Percentiles rank a stretch among this genome's conserved stretches.
These are phyloP conservation scores for Verticillium albo-atrum DNA, from an alignment of 2,329 filamentous ascomycete genomes.

Conservation along the genomic window DNA sequence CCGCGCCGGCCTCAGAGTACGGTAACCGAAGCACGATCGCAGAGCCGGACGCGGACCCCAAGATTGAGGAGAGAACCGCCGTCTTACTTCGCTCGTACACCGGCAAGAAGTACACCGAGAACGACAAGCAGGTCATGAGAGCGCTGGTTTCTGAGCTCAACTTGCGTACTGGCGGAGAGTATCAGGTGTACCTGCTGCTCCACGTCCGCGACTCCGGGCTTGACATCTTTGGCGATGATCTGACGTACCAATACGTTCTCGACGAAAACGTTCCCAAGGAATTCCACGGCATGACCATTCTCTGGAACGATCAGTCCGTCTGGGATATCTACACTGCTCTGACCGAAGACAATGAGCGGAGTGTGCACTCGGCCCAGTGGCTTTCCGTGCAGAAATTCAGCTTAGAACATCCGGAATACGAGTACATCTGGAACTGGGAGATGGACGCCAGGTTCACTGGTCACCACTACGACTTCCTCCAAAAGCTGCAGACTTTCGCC, in stretches of 20 bases:
- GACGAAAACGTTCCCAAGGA: conserved; percentile 62
- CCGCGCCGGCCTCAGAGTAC: neutral
- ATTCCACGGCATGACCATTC: conserved; percentile 64
- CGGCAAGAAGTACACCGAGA: conserved; percentile 70
- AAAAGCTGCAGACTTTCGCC: conserved; percentile 59
- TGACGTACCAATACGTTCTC: conserved; percentile 56
- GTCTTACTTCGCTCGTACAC: conserved; percentile 73
- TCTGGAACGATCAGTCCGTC: conserved; percentile 74
- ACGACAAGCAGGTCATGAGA: conserved; percentile 75
- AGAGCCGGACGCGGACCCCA: conserved; percentile 6
- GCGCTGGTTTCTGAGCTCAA: conserved; percentile 74
- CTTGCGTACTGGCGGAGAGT: conserved; percentile 73
- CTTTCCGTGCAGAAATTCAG: conserved; percentile 72
- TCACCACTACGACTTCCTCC: conserved; percentile 75
- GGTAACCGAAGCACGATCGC: neutral
- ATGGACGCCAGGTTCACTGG: conserved; percentile 76
- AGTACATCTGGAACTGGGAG: conserved; percentile 85
- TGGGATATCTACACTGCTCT: conserved; percentile 72
- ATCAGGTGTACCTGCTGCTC: conserved; percentile 74
- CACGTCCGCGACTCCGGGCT: conserved; percentile 65
- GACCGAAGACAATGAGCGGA: conserved; percentile 52
- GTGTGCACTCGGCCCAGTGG: conserved; percentile 61
- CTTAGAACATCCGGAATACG: conserved; percentile 72
- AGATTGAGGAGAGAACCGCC: conserved; percentile 57
- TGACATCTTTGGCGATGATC: conserved; percentile 54